Evolutionary conservation across 805 yeast species (phyloP), one percentile per base, ranked within the genome.

Genomic region (Zygosaccharomyces rouxii): DNA sequence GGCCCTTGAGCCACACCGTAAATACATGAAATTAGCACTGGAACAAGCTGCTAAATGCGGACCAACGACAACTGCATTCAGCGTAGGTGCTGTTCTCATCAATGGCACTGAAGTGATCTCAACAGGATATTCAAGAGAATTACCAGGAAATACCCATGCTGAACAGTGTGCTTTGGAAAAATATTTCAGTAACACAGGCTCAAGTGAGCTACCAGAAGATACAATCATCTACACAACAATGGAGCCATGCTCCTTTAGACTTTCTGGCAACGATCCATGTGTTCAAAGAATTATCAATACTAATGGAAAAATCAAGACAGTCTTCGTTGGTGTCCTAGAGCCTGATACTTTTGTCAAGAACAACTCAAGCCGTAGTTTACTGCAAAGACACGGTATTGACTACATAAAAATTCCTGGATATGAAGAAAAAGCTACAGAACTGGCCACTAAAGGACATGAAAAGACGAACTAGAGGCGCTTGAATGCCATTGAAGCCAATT

Each of bases 141-240:
- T 90, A 2, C 86, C 84, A 16, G 99, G 98, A 0, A 94, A 92
- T 66, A 92, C 99, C 0, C 99, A 92, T 65, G 99, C 99, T 3
- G 99, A 94, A 60, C 97, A 94, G 64, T 85, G 95, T 71, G 97
- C 97, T 0, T 63, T 94, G 48, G 85, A 82, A 28, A 94, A 94
- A 66, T 84, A 83, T 56, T 79, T 73, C 48, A 56, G 61, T 5
- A 57, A 67, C 33, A 63, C 68, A 1, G 57, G 67, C 38, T 51
- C 50, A 4, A 44, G 57, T 2, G 69, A 68, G 2, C 72, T 89
- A 2, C 97, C 97, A 0, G 62, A 58, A 7, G 96, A 96, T 0
- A 80, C 94, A 0, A 87, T 86, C 33, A 66, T 94, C 10, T 94
- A 87, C 66, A 92, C 98, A 0, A 89, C 97, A 0, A 94, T 94